Base-by-base conservation (phyloP, 495 filamentous ascomycete genomes). In the Podospora conica region DNA sequence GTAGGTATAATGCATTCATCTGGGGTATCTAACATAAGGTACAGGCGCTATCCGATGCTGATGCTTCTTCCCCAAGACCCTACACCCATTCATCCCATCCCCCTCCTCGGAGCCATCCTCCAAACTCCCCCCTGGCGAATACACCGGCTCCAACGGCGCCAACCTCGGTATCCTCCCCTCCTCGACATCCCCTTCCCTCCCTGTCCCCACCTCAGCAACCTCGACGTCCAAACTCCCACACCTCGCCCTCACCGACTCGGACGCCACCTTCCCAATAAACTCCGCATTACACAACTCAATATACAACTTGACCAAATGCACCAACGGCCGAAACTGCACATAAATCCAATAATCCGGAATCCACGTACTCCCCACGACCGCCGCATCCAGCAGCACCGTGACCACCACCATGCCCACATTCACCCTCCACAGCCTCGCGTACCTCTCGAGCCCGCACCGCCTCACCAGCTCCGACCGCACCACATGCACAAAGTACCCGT, bases 221-320 rank as follows among this genome's bases (percentile, higher is more conserved):
- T 63, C 23, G 28, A 12, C 10, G 21, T 48, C 7, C 20, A 28
- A 27, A 10, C 40, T 28, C 29, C 21, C 33, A 20, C 31, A 7
- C 23, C 29, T 23, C 31, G 33, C 23, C 54, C 31, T n/a, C 9
- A 28, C 56, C 21, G 63, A 65, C 4, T 18, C 65, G 23, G 53
- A 12, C 18, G 66, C 68, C 6, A 70, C 61, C 31, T 62, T 57
- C 8, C 57, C 56, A 62, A 82, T 80, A 8, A 82, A 76, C n/a
- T 74, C 71, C 1, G 80, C 77, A 75, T 81, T 81, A 53, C 74
- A 74, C 69, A 82, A 73, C 67, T 82, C 80, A 63, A 82, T 79
- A 68, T 79, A 75, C 23, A 82, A 73, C 60, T 81, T 81, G 27
- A 81, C 73, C 24, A 76, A 77, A 65, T 82, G 80, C 18, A 74